A percentile compares a stretch with the other conserved stretches of the same genome.
Conservation (phyloP, 495 filamentous ascomycete genomes). For the Penicillium maclennaniae region DNA sequence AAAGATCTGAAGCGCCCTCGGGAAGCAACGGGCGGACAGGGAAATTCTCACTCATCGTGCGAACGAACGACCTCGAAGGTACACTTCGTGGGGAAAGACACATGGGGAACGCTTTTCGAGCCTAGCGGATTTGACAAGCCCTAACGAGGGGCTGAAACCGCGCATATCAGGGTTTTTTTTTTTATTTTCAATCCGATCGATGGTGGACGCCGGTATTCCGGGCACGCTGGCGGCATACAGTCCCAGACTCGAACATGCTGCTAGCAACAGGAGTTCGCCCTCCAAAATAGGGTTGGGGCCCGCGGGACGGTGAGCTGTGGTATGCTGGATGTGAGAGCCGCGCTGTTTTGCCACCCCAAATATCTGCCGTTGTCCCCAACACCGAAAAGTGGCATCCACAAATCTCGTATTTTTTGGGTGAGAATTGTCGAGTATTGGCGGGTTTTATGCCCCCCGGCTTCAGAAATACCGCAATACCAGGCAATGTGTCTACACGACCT, state of each 20-base stretch:
- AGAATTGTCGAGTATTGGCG: not conserved
- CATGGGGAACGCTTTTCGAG: constrained; percentile 1
- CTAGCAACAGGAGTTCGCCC: constrained; percentile 4
- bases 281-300: constrained; percentile 12
- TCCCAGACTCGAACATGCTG: constrained; percentile 9
- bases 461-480: too few relatives aligned
- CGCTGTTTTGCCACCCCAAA: constrained; percentile 19
- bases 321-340: constrained; percentile 39
- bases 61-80: not conserved
- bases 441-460: not conserved
- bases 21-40: constrained; percentile 15
- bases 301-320: constrained; percentile 23
- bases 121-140: constrained; percentile 8
- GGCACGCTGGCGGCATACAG: not conserved
- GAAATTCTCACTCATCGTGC: constrained; percentile 29
- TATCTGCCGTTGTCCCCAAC: not conserved
- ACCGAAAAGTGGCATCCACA: not conserved
- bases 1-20: constrained; percentile 18
- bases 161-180: not conserved
- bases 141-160: constrained; percentile 2
- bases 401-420: not conserved
- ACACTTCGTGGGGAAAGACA: constrained; percentile 4
- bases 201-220: not conserved
- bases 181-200: not conserved
- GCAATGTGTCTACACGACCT: too few relatives aligned